Percentiles rank a stretch among this genome's conserved stretches.
Conservation (phyloP, 2,329 filamentous ascomycete genomes). For the Aureobasidium namibiae region DNA sequence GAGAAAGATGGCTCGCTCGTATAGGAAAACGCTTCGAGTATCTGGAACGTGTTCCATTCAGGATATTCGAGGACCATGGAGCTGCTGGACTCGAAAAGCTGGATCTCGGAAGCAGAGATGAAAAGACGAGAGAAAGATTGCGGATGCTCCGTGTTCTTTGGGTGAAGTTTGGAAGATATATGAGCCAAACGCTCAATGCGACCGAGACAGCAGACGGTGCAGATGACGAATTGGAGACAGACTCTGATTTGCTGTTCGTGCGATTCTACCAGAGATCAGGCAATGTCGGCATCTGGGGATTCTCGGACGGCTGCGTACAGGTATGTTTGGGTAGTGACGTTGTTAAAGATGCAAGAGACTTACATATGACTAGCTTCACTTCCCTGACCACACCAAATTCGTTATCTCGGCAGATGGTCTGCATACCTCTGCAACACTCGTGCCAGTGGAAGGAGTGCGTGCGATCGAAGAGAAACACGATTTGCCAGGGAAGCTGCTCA, state of each 20-base stretch:
- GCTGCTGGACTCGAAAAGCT: conserved; percentile 48
- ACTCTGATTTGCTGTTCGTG: conserved; percentile 42
- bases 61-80: conserved; percentile 66
- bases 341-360: neutral
- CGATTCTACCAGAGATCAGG: conserved; percentile 77
- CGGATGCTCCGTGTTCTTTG: conserved; percentile 50
- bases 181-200: conserved; percentile 40
- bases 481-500: conserved; percentile 57
- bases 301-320: conserved; percentile 71
- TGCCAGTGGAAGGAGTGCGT: conserved; percentile 61
- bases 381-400: conserved; percentile 80
- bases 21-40: conserved; percentile 53
- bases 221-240: conserved; percentile 12
- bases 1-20: conserved; percentile 54
- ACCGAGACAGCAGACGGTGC: conserved; percentile 39
- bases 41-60: conserved; percentile 42
- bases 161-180: conserved; percentile 66
- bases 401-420: conserved; percentile 67
- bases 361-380: conserved; percentile 58
- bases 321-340: conserved; percentile 32
- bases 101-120: conserved; percentile 6
- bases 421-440: conserved; percentile 70
- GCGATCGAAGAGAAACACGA: conserved; percentile 55
- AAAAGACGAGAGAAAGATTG: conserved; percentile 43
- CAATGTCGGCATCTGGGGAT: conserved; percentile 74